Percentiles rank a stretch among this genome's conserved stretches.
These are phyloP conservation scores for Westerdykella sp. DNA, from an alignment of 2,329 filamentous ascomycete genomes.

Conservation along the genomic window DNA sequence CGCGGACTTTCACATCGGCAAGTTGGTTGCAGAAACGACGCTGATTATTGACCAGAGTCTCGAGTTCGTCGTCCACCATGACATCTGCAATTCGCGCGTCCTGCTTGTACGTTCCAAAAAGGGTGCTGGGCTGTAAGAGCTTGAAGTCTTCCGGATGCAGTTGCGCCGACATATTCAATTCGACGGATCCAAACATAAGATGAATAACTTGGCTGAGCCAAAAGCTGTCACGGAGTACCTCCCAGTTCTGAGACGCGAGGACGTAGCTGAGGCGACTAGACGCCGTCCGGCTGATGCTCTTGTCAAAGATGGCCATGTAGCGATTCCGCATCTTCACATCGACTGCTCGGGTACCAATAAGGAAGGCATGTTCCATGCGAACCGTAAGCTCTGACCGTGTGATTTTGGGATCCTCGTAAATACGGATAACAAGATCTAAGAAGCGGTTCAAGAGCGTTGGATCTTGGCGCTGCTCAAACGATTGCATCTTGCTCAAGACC, in stretches of 20 bases:
- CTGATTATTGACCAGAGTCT: constrained; percentile 70
- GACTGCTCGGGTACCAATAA: constrained; percentile 86
- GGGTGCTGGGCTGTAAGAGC: constrained; percentile 63
- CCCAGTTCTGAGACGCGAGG: constrained; percentile 91
- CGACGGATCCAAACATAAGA: constrained; percentile 81
- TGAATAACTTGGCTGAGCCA: constrained; percentile 96
- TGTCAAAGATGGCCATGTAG: constrained; percentile 95
- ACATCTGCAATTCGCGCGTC: constrained; percentile 58
- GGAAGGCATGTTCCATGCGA: constrained; percentile 93
- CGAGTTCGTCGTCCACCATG: constrained; percentile 77
- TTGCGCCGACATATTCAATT: constrained; percentile 72
- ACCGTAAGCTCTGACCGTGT: constrained; percentile 93
- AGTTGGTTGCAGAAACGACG: constrained; percentile 78
- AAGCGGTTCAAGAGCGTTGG: constrained; percentile 85
- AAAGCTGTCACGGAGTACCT: constrained; percentile 87
- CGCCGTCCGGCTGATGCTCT: constrained; percentile 85
- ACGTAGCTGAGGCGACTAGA: constrained; percentile 86
- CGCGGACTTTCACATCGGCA: constrained; percentile 77
- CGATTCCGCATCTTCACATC: constrained; percentile 96
- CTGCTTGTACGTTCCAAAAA: constrained; percentile 67
- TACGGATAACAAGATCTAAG: constrained; percentile 89
- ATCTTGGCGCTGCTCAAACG: constrained; percentile 82
- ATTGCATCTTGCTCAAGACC: constrained; percentile 97
- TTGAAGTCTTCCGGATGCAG: constrained; percentile 81
- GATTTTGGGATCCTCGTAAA: constrained; percentile 97